phyloP scores from a whole-genome alignment of 805 yeast species.

The Kazachstania martiniae region DNA sequence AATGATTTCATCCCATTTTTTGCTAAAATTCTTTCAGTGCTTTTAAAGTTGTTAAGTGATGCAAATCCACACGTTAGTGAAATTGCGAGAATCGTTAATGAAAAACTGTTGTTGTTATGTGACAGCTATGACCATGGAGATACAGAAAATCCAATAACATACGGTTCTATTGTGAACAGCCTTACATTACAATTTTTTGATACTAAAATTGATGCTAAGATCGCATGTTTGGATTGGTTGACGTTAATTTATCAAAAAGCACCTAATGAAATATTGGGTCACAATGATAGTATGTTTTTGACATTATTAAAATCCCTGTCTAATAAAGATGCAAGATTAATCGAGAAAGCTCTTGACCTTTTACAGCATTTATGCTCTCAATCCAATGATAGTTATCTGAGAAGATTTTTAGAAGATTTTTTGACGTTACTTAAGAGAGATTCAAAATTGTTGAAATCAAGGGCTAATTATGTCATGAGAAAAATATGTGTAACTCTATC shows the following conservation, averaged over 20 bases:
- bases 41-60: constrained; percentile 53
- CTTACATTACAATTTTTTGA: constrained; percentile 61
- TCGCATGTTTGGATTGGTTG: constrained; percentile 86
- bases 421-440: constrained; percentile 62
- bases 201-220: constrained; percentile 70
- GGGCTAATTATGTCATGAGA: constrained; percentile 76
- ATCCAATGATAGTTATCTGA: constrained; percentile 61
- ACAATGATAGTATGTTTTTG: constrained; percentile 56
- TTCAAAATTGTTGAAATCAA: constrained; percentile 48
- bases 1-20: constrained; percentile 60
- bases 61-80: constrained; percentile 39
- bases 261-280: constrained; percentile 43
- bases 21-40: constrained; percentile 62
- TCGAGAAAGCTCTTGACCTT: constrained; percentile 23
- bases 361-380: constrained; percentile 22
- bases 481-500: constrained; percentile 73
- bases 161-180: constrained; percentile 54
- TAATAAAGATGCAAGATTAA: constrained; percentile 33
- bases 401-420: constrained; percentile 62
- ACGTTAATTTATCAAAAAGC: constrained; percentile 67
- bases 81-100: constrained; percentile 47
- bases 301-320: constrained; percentile 65
- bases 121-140: constrained; percentile 18
- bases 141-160: constrained; percentile 15
- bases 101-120: constrained; percentile 41